Conservation (phyloP, 768 basidiomycete genomes). For the Podaxis carcinomalis region DNA sequence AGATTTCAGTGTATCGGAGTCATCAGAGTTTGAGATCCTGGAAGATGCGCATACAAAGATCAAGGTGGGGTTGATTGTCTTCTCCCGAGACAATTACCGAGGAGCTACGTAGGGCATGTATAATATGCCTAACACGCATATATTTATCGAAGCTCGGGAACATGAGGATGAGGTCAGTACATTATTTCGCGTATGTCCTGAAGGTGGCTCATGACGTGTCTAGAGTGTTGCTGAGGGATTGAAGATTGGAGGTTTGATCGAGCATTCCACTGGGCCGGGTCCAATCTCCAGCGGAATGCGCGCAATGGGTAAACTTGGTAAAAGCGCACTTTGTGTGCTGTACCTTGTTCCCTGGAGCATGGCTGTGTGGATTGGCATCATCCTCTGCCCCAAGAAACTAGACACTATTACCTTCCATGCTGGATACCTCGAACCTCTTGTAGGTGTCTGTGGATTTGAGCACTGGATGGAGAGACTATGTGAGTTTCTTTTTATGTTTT, state of each 20-base stretch:
- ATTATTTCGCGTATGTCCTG: background rate
- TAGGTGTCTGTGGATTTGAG: conserved; percentile 35
- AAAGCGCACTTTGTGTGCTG: conserved; percentile 17
- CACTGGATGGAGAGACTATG: conserved; percentile 35
- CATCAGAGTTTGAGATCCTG: background rate
- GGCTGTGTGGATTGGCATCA: conserved; percentile 37
- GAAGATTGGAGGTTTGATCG: background rate
- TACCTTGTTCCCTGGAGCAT: conserved; percentile 44
- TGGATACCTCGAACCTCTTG: conserved; percentile 25
- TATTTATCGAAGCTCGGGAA: conserved; percentile 1
- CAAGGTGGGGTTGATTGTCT: too few species aligned
- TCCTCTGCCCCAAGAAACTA: conserved; percentile 32
- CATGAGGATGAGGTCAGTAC: background rate
- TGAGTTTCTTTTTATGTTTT: conserved; percentile 30
- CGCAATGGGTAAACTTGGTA: background rate
- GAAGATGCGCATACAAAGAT: background rate
- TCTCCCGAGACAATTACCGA: too few species aligned
- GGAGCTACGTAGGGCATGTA: too few species aligned
- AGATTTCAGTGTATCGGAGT: background rate
- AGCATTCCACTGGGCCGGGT: background rate
- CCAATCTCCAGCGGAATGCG: background rate
- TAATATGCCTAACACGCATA: too few species aligned
- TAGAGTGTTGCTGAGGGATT: background rate
- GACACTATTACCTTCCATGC: conserved; percentile 30
- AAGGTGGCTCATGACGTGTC: background rate